phyloP scores from a whole-genome alignment of 306 rosid species.

The Casuarina glauca region DNA sequence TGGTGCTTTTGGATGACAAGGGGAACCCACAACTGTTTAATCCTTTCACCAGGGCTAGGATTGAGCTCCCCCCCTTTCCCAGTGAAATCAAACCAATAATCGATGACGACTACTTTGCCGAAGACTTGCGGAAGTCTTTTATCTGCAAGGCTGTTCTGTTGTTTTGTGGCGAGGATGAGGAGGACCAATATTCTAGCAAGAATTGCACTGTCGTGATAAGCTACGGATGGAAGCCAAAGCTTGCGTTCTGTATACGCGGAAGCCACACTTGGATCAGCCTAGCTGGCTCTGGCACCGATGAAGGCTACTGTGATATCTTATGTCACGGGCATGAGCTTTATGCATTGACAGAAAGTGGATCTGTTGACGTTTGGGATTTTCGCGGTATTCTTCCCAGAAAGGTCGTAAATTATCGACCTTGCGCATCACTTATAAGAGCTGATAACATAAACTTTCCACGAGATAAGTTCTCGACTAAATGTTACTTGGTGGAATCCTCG shows the following conservation, averaged over 20 bases:
- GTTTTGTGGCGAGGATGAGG: no score
- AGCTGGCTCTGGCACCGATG: no score
- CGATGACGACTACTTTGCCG: neutral
- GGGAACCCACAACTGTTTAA: neutral
- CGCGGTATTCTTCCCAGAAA: neutral
- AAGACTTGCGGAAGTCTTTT: neutral
- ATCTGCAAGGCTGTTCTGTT: neutral
- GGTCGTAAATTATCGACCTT: neutral
- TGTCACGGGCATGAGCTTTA: neutral
- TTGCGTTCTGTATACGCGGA: neutral
- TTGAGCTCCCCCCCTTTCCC: neutral
- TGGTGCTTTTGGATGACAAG: neutral
- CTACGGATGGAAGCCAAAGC: neutral
- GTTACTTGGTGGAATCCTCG: conserved; percentile 24
- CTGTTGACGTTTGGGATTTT: conserved; percentile 12
- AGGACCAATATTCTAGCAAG: no score
- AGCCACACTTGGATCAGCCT: neutral
- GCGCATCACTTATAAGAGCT: no score
- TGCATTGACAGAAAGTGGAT: conserved; percentile 4
- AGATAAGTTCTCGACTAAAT: neutral
- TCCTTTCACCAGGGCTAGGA: neutral
- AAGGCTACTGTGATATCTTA: neutral
- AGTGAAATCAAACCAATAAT: neutral
- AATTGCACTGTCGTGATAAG: neutral
- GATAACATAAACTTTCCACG: neutral